A percentile compares a stretch with the other conserved stretches of the same genome.
phyloP scores from a whole-genome alignment of 352 stramenopile species.

The Bremia lactucae region DNA sequence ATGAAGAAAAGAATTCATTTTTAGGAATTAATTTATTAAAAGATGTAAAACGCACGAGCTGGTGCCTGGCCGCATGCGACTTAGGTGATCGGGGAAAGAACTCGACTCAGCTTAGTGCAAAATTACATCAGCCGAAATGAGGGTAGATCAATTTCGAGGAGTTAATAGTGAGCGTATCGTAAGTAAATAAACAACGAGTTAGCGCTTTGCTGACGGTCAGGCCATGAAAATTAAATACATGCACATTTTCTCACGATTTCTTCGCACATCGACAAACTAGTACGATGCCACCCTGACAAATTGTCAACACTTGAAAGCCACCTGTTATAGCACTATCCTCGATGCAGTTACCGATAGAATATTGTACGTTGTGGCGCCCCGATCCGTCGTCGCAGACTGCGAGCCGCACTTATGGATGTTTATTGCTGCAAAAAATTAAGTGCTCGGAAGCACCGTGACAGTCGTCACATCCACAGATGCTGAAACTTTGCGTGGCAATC shows the following conservation, averaged over 20 bases:
- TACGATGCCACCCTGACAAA: conserved; percentile 33
- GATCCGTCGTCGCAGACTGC: conserved; percentile 11
- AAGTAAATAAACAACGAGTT: not conserved
- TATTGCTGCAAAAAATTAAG: conserved; percentile 80
- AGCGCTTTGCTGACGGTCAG: conserved; percentile 43
- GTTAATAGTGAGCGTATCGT: no score
- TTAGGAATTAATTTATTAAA: no score
- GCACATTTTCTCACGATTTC: conserved; percentile 78
- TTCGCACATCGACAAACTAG: conserved; percentile 75
- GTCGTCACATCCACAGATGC: conserved; percentile 70
- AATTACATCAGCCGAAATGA: conserved; percentile 49
- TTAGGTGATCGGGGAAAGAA: conserved; percentile 55
- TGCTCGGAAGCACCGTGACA: conserved; percentile 85
- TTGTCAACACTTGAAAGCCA: conserved; percentile 32
- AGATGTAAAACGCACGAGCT: no score
- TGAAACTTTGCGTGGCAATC: conserved; percentile 73
- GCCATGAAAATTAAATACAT: conserved; percentile 79
- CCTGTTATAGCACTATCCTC: conserved; percentile 3
- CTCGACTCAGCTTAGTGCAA: conserved; percentile 73
- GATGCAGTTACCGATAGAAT: not conserved
- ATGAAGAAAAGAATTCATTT: not conserved
- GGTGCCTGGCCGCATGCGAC: conserved; percentile 58
- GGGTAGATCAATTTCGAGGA: no score
- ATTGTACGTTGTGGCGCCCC: conserved; percentile 6
- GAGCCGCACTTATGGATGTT: conserved; percentile 66